Evolutionary conservation across 306 rosid genomes (phyloP).

Genomic region (Quercus dentata): DNA sequence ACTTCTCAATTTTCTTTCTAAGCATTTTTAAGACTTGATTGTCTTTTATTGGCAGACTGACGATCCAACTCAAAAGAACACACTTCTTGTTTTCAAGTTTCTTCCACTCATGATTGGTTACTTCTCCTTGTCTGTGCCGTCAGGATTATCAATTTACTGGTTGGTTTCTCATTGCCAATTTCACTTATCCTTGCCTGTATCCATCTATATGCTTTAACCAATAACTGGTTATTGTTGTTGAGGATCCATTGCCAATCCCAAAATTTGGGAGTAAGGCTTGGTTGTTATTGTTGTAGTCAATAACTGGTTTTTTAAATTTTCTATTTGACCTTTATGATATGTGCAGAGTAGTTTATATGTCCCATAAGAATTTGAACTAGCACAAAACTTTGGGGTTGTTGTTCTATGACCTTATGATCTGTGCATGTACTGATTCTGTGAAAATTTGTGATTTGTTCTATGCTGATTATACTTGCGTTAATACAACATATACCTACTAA

Average conservation of each 20-base stretch:
- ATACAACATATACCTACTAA: neutral
- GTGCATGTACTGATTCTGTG: neutral
- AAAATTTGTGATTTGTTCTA: neutral
- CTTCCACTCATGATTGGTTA: conserved; percentile 99
- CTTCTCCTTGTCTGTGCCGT: conserved; percentile 96
- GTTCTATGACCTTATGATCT: neutral
- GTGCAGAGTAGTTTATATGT: neutral
- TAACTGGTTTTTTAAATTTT: neutral
- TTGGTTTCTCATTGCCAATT: conserved; percentile 46
- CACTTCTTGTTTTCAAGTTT: conserved; percentile 90
- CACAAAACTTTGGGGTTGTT: neutral
- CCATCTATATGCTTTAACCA: neutral
- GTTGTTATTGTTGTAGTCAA: no score
- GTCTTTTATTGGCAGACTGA: conserved; percentile 68
- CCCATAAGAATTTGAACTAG: neutral
- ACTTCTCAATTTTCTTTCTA: conserved; percentile 11
- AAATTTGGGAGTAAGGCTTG: no score
- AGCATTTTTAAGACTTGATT: conserved; percentile 22
- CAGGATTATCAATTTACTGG: conserved; percentile 98
- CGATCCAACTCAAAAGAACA: conserved; percentile 88
- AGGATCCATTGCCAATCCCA: no score
- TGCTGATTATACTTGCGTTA: neutral
- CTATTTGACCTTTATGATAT: neutral
- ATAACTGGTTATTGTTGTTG: no score
- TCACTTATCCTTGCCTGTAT: conserved; percentile 58